A percentile compares a stretch with the other conserved stretches of the same genome.
phyloP scores from a whole-genome alignment of 441 rosid genomes.

The Aleurites moluccanus region DNA sequence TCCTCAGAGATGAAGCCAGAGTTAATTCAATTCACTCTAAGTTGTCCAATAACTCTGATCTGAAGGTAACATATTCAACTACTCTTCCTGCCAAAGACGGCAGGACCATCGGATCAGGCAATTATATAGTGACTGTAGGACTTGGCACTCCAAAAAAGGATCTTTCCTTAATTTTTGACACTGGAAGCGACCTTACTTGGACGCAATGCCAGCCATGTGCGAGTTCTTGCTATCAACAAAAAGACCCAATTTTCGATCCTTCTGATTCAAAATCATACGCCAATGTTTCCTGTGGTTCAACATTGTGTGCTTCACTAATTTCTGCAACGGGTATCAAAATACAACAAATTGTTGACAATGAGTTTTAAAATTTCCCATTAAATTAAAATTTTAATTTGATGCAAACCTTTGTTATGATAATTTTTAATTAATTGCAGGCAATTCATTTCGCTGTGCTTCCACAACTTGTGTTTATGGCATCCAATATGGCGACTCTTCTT shows the following conservation, averaged over 20 bases:
- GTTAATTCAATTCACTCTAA: constrained; percentile 44
- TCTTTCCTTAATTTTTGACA: constrained; percentile 59
- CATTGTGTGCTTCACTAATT: constrained; percentile 48
- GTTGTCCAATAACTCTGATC: constrained; percentile 28
- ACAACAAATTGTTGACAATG: too few species aligned
- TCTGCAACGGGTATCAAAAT: constrained; percentile 44
- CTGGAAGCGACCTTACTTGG: constrained; percentile 81
- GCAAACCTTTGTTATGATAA: too few species aligned
- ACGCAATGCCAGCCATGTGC: constrained; percentile 51
- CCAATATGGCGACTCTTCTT: constrained; percentile 77
- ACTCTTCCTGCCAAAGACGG: constrained; percentile 59
- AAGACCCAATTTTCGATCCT: constrained; percentile 40
- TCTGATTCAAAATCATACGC: constrained; percentile 49
- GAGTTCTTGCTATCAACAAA: constrained; percentile 27
- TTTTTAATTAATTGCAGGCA: constrained; percentile 32
- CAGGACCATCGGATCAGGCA: constrained; percentile 55
- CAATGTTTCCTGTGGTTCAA: constrained; percentile 58
- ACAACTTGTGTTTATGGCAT: constrained; percentile 66
- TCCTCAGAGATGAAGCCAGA: constrained; percentile 40
- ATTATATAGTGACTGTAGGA: constrained; percentile 54
- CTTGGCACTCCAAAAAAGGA: constrained; percentile 70
- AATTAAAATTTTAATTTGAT: too few species aligned
- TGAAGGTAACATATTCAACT: constrained; percentile 30
- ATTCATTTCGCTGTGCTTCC: constrained; percentile 42
- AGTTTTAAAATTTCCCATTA: too few species aligned